Conservation (phyloP, 2,329 filamentous ascomycete genomes). For the Incumbomyces delicatus region DNA sequence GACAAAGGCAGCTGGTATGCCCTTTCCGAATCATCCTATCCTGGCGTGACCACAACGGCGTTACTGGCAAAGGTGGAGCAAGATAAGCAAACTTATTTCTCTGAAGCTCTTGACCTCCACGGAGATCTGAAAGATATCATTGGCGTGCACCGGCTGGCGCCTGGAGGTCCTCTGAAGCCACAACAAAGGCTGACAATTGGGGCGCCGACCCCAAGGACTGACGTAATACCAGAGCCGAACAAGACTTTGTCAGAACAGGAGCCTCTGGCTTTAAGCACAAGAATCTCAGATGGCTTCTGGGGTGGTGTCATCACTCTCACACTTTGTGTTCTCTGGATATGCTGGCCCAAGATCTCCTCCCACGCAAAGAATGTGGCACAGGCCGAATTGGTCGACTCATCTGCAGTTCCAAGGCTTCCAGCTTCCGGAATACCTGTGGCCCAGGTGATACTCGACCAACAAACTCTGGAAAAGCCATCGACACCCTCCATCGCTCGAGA, state of each 20-base stretch:
- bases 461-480: not conserved
- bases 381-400: no score
- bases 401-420: no score
- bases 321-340: not conserved
- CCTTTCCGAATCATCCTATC: slow-evolving; percentile 76
- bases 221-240: not conserved
- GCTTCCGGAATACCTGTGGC: not conserved
- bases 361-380: no score
- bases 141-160: slow-evolving; percentile 57
- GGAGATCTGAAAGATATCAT: slow-evolving; percentile 38
- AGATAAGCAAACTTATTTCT: slow-evolving; percentile 10
- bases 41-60: slow-evolving; percentile 66
- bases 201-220: slow-evolving; percentile 8
- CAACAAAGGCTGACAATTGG: slow-evolving; percentile 26
- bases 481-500: not conserved
- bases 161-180: slow-evolving; percentile 44
- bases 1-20: slow-evolving; percentile 87
- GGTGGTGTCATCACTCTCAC: not conserved
- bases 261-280: slow-evolving; percentile 8
- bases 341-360: no score
- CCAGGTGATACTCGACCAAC: not conserved
- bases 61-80: slow-evolving; percentile 34
- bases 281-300: not conserved
- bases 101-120: slow-evolving; percentile 12
- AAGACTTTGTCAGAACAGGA: slow-evolving; percentile 12